Percentiles rank a stretch among this genome's conserved stretches.
These are phyloP conservation scores for Fusarium pininemorale DNA, from an alignment of 2,329 filamentous ascomycete genomes.

Conservation along the genomic window DNA sequence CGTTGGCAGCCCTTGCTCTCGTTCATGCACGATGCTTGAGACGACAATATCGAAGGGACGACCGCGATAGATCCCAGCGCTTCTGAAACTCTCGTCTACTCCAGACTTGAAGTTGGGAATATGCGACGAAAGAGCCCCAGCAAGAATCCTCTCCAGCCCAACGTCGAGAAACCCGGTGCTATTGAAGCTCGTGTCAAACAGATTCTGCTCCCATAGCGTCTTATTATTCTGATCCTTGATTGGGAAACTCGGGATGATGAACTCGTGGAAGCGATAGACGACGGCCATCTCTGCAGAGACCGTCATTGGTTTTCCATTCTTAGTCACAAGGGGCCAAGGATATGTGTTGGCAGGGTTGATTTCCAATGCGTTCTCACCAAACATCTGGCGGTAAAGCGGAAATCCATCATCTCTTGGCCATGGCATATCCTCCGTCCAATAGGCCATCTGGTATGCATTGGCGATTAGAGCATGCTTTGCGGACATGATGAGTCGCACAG, in stretches of 20 bases:
- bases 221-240: not conserved
- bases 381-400: not conserved
- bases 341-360: not conserved
- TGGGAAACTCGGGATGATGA: not conserved
- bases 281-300: not conserved
- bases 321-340: not conserved
- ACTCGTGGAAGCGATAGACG: not conserved
- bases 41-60: not conserved
- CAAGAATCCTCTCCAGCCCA: not conserved
- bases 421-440: not conserved
- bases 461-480: not conserved
- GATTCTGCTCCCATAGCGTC: not conserved
- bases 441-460: not conserved
- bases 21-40: not conserved
- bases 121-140: not conserved
- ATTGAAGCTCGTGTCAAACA: not conserved
- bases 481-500: not conserved
- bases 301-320: not conserved
- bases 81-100: not conserved
- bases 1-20: not conserved
- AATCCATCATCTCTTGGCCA: not conserved
- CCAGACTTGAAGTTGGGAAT: not conserved
- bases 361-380: not conserved
- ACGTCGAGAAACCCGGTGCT: fast-evolving
- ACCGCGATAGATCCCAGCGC: fast-evolving